phyloP scores from a whole-genome alignment of 352 stramenopile genomes.

The Blastocystis sp. region DNA sequence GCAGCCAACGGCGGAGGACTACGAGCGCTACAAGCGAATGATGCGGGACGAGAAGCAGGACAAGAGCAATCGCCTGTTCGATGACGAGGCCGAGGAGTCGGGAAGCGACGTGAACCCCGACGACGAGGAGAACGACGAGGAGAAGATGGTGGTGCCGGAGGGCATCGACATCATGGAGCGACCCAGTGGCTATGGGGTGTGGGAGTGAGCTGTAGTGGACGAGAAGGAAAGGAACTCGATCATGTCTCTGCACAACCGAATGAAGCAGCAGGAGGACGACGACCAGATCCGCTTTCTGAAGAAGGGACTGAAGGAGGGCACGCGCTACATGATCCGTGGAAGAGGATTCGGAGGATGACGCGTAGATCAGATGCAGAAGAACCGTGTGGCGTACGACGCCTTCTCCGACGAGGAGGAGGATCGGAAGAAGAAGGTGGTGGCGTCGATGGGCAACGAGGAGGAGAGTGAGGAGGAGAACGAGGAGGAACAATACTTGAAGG shows the following conservation, averaged over 20 bases:
- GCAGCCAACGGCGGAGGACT: conserved; percentile 45
- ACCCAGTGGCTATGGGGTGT: background rate
- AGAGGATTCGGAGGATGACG: background rate
- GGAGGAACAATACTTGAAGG: conserved; percentile 26
- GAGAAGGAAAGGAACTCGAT: conserved; percentile 37
- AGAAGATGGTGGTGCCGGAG: conserved; percentile 28
- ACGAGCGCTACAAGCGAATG: conserved; percentile 44
- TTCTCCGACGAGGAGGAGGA: conserved; percentile 46
- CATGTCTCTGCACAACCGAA: conserved; percentile 18
- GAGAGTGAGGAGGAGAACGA: conserved; percentile 42
- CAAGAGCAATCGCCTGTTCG: conserved; percentile 19
- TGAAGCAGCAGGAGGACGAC: conserved; percentile 46
- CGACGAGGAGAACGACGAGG: background rate
- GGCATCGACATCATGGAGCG: conserved; percentile 57
- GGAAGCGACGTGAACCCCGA: conserved; percentile 17
- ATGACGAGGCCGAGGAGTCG: conserved; percentile 62
- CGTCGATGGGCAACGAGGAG: background rate
- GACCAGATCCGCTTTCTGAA: conserved; percentile 23
- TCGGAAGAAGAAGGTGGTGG: background rate
- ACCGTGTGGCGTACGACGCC: conserved; percentile 44
- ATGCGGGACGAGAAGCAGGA: conserved; percentile 31
- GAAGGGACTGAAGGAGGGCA: conserved; percentile 41
- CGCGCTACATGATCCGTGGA: conserved; percentile 33
- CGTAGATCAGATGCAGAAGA: conserved; percentile 46
- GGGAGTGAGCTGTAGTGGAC: background rate